A percentile compares a stretch with the other conserved stretches of the same genome.
These are phyloP conservation scores for Plasmodium reichenowi DNA, from an alignment of 169 alveolate genomes.

Conservation along the genomic window DNA sequence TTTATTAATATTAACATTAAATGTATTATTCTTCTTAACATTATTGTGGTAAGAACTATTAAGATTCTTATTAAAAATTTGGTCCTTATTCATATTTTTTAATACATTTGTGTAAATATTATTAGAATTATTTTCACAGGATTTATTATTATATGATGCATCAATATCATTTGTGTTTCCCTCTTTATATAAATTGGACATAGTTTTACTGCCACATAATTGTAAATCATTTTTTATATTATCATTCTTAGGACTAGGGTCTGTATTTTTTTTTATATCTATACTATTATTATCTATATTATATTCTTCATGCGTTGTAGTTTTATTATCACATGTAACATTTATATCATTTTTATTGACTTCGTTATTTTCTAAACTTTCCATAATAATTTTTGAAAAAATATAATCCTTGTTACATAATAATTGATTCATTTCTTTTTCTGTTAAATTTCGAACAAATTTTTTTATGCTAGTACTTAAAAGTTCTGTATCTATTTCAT, in stretches of 20 bases:
- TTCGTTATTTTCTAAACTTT: background rate
- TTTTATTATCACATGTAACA: background rate
- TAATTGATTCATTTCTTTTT: slow-evolving; percentile 16
- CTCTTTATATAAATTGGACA: no score
- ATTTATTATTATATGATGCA: no score
- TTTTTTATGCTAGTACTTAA: slow-evolving; percentile 7
- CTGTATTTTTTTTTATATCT: background rate
- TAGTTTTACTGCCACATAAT: no score
- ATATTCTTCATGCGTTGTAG: background rate
- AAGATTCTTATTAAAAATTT: no score
- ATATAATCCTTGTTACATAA: slow-evolving; percentile 15
- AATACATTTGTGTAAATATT: no score
- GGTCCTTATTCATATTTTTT: no score
- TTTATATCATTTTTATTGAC: background rate
- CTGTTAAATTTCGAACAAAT: slow-evolving; percentile 15
- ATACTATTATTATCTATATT: background rate
- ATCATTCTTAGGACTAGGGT: background rate
- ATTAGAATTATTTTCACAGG: no score
- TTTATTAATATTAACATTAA: no score
- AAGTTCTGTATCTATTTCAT: background rate
- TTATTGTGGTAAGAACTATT: background rate
- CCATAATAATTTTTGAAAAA: slow-evolving; percentile 6
- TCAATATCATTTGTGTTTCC: no score
- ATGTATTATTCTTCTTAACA: background rate
- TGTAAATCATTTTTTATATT: background rate